Base-by-base conservation (phyloP, 768 basidiomycete genomes). In the Pulveroboletus sp. region DNA sequence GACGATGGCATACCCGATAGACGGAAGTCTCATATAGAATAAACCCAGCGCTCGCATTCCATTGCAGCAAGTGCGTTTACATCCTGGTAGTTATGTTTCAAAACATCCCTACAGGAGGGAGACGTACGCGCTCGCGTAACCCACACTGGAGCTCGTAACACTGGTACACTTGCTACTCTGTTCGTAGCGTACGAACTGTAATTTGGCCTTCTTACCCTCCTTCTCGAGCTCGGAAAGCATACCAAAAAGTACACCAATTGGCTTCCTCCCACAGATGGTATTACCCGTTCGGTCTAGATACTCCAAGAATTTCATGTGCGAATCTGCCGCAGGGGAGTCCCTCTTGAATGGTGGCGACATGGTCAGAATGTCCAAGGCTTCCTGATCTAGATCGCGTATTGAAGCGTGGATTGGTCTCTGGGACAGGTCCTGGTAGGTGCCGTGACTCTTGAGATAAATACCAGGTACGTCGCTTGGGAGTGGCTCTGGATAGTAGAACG, bases 231-330 rank as follows among this genome's bases (percentile, higher is more conserved):
- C 69, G 6, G 80, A 59, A 43, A 97, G 66, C 7, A 91, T 85
- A 1, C 89, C 89, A 14, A 98, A 73, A 2, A 99, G 73, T 5
- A 98, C 89, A 0, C 93, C 91, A 45, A 99, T 97, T 1, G 96
- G 93, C 60, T 97, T 93, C 35, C 96, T 77, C 4, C 96, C 96
- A 64, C 96, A 99, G 39, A 99, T 96, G 1, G 96, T 98, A 71
- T 99, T 99, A 71, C 85, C 81, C 31, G 91, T 94, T 50, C 74
- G 70, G 11, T 71, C 63, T 2, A 92, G 76, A 64, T 93, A 93
- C 6, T 73, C 71, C 2, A 80, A 73, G 61, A 93, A 94, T 18
- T 72, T 65, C 4, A 54, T 54, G 58, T 92, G 89, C 0, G 85
- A 80, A 26, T 73, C 67, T 8, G 65, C 65, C 0, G 80, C 80